Conservation (phyloP, 441 rosid genomes). For the Bruguiera hainesii region DNA sequence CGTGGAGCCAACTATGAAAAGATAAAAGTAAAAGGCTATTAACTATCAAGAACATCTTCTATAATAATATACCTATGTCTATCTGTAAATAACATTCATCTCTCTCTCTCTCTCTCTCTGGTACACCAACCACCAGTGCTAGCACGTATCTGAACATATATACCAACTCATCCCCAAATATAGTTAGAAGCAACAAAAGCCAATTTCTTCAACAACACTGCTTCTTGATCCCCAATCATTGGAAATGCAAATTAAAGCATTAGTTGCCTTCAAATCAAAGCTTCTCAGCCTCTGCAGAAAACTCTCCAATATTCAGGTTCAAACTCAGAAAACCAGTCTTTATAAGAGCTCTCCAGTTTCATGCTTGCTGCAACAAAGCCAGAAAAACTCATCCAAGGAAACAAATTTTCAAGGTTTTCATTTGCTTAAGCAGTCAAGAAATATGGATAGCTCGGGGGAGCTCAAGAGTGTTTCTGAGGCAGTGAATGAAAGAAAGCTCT, state of each 20-base stretch:
- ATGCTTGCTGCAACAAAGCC: constrained; percentile 16
- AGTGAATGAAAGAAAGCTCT: constrained; percentile 24
- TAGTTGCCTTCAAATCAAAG: constrained; percentile 58
- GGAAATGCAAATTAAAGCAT: constrained; percentile 49
- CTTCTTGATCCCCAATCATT: constrained; percentile 21
- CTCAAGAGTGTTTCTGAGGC: constrained; percentile 17
- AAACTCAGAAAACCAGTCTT: constrained; percentile 45
- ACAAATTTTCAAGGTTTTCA: constrained; percentile 12
- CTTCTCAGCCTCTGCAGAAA: constrained; percentile 51
- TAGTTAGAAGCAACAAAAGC: constrained; percentile 4
- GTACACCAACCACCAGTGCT: constrained; percentile 4
- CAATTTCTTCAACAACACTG: constrained; percentile 25
- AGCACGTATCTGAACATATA: background rate
- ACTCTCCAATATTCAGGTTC: constrained; percentile 41
- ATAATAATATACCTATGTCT: too few relatives aligned
- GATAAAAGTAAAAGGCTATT: background rate
- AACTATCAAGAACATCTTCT: too few relatives aligned
- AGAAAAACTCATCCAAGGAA: constrained; percentile 21
- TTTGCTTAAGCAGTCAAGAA: constrained; percentile 15
- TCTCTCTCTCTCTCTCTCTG: constrained; percentile 2
- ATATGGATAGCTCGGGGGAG: constrained; percentile 37
- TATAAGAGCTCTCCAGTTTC: constrained; percentile 34
- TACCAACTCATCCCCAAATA: background rate
- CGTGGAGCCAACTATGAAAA: constrained; percentile 30
- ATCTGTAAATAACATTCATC: too few relatives aligned